A percentile compares a stretch with the other conserved stretches of the same genome.
These are phyloP conservation scores for Myxozyma nipponensis DNA, from an alignment of 805 yeast genomes.

Conservation along the genomic window DNA sequence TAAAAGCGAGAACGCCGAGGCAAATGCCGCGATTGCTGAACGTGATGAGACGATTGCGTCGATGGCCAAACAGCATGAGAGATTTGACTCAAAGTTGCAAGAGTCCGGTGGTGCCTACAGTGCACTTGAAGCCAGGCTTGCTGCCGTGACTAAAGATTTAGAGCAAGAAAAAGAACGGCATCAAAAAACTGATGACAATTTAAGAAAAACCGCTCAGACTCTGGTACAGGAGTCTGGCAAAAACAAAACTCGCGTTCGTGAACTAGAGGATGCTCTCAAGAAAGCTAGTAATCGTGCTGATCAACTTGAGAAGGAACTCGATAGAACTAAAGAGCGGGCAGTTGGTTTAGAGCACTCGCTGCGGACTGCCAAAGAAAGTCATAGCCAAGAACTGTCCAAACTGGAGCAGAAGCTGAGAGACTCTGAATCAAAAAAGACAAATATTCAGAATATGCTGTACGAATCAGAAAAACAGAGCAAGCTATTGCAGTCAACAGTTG, in stretches of 20 bases:
- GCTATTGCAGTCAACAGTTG: slow-evolving; percentile 1
- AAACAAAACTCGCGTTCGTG: slow-evolving; percentile 27
- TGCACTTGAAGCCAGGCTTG: slow-evolving; percentile 8
- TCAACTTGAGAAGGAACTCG: slow-evolving; percentile 38
- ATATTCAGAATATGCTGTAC: slow-evolving; percentile 13
- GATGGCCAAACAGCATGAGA: slow-evolving; percentile 4
- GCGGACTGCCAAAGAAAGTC: slow-evolving; percentile 9
- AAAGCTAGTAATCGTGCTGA: slow-evolving; percentile 32
- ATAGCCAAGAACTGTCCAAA: slow-evolving; percentile 10
- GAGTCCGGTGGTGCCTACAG: slow-evolving; percentile 5
- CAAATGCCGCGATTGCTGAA: slow-evolving; percentile 5
- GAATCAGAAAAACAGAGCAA: slow-evolving; percentile 25
- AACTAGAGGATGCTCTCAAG: slow-evolving; percentile 40
- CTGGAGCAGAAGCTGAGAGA: slow-evolving; percentile 18
- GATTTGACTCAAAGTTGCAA: slow-evolving; percentile 1
- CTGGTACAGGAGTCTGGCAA: slow-evolving; percentile 34
- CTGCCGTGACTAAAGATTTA: slow-evolving; percentile 11
- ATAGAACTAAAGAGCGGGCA: slow-evolving; percentile 15
- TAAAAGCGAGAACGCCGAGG: slow-evolving; percentile 1
- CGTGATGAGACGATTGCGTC: slow-evolving; percentile 4
- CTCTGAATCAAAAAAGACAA: slow-evolving; percentile 29
- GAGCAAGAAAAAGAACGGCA: slow-evolving; percentile 17
- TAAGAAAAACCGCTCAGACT: slow-evolving; percentile 26
- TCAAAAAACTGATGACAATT: slow-evolving; percentile 5
- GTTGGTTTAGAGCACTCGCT: slow-evolving; percentile 13